Percentiles rank a stretch among this genome's conserved stretches.
Evolutionary conservation across 352 stramenopile genomes (phyloP).

Genomic region (Thraustotheca clavata): DNA sequence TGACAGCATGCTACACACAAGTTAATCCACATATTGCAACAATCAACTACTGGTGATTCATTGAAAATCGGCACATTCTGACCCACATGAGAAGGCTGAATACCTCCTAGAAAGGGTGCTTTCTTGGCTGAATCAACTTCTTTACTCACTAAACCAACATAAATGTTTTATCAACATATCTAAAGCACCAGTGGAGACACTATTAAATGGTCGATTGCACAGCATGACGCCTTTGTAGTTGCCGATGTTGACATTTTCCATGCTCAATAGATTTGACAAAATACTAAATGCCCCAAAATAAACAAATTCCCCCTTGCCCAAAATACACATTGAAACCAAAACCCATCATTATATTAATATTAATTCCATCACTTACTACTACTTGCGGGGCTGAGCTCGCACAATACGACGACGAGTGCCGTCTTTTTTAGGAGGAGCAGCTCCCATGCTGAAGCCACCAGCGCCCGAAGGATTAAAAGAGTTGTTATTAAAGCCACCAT

Average conservation of each 20-base stretch:
- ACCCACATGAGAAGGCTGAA: constrained; percentile 53
- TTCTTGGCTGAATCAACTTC: constrained; percentile 5
- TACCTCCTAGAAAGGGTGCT: constrained; percentile 60
- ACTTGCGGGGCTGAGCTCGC: not conserved
- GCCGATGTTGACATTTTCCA: constrained; percentile 75
- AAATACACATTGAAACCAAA: too few relatives aligned
- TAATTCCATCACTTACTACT: not conserved
- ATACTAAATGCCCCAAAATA: too few relatives aligned
- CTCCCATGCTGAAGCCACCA: constrained; percentile 60
- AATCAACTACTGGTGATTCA: constrained; percentile 42
- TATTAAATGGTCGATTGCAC: constrained; percentile 91
- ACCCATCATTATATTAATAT: constrained; percentile 11
- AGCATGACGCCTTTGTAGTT: constrained; percentile 96
- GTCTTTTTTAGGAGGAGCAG: constrained; percentile 26
- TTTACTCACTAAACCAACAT: not conserved
- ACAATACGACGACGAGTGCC: not conserved
- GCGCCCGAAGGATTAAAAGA: not conserved
- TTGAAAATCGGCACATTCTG: constrained; percentile 75
- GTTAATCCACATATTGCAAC: not conserved
- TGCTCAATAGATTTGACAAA: not conserved
- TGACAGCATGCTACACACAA: constrained; percentile 46
- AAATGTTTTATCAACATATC: not conserved
- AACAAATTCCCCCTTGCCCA: too few relatives aligned
- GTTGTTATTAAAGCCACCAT: not conserved
- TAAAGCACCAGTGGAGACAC: constrained; percentile 56